Conservation (phyloP, 2,329 filamentous ascomycete species). For the Camillea tinctor region DNA sequence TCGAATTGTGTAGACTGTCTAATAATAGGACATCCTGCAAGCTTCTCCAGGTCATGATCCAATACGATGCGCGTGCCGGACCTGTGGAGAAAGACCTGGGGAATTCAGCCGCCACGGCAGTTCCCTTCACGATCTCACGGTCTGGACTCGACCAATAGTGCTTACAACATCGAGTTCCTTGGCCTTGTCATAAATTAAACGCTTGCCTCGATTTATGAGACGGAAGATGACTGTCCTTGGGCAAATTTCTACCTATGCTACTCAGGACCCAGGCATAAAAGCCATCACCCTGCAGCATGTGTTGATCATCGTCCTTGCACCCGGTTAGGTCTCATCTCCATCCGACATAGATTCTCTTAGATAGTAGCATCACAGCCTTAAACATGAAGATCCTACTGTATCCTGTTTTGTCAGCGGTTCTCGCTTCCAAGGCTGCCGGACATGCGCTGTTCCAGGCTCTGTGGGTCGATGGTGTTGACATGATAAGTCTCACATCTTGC, state of each 20-base stretch:
- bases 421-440: conserved; percentile 39
- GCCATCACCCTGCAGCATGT: conserved; percentile 8
- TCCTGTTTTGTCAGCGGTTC: conserved; percentile 34
- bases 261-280: neutral
- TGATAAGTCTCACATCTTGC: conserved; percentile 23
- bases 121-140: conserved; percentile 18
- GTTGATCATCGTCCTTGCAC: conserved; percentile 14
- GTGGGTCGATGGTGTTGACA: conserved; percentile 49
- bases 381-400: conserved; percentile 39
- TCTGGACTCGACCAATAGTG: conserved; percentile 24
- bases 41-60: neutral
- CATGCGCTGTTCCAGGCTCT: conserved; percentile 53
- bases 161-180: conserved; percentile 20
- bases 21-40: neutral
- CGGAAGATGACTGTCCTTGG: conserved; percentile 19
- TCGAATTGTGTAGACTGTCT: neutral
- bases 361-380: conserved; percentile 8
- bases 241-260: neutral
- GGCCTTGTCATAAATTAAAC: conserved; percentile 16
- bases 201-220: conserved; percentile 20
- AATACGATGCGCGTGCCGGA: conserved; percentile 13
- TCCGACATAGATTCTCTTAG: neutral
- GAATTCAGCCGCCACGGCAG: conserved; percentile 25
- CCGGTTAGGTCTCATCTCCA: conserved; percentile 1
- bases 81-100: conserved; percentile 25